Conservation (phyloP, 2,329 filamentous ascomycete species). For the Cladosporium sp. region DNA sequence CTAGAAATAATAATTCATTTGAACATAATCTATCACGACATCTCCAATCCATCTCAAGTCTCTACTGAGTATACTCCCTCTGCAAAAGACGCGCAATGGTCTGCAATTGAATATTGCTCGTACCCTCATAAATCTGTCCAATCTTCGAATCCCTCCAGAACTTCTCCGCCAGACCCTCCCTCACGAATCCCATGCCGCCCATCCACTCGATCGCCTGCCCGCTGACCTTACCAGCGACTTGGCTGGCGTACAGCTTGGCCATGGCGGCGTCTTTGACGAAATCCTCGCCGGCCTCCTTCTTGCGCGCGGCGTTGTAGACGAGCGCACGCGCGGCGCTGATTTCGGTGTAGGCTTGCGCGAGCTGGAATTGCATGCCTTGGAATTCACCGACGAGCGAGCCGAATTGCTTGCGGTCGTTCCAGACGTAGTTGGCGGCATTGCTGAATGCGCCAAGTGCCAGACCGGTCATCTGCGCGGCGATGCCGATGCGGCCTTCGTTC, state of each 20-base stretch:
- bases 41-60: no score
- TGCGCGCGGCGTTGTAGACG: constrained; percentile 92
- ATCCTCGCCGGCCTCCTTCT: constrained; percentile 95
- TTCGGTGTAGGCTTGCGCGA: constrained; percentile 92
- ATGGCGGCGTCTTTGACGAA: constrained; percentile 96
- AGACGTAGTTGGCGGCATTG: constrained; percentile 90
- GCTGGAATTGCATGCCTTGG: constrained; percentile 99
- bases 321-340: constrained; percentile 87
- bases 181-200: constrained; percentile 98
- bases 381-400: constrained; percentile 91
- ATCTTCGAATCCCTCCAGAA: constrained; percentile 98
- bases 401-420: constrained; percentile 98
- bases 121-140: constrained; percentile 78
- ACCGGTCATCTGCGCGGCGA: constrained; percentile 98
- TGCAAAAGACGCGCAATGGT: constrained; percentile 69
- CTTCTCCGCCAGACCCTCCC: constrained; percentile 96
- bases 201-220: constrained; percentile 95
- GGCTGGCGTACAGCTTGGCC: constrained; percentile 93
- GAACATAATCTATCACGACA: no score
- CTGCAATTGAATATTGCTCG: constrained; percentile 68
- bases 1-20: no score
- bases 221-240: constrained; percentile 84
- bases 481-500: constrained; percentile 96
- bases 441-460: constrained; percentile 92
- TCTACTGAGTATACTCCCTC: constrained; percentile 61